These are phyloP conservation scores for Citrullus colocynthis DNA, from an alignment of 306 rosid genomes.

Conservation along the genomic window DNA sequence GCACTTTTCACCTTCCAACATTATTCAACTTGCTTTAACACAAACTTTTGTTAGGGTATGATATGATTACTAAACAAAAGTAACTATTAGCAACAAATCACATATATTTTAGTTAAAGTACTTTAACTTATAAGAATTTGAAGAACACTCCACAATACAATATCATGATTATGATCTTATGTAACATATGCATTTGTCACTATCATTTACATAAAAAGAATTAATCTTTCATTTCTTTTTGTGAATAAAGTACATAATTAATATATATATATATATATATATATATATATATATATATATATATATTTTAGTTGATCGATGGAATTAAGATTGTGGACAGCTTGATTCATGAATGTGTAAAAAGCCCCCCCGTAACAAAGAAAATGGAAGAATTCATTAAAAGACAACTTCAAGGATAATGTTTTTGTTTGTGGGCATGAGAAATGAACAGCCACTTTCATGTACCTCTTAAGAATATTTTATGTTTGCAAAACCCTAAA, in stretches of 20 bases:
- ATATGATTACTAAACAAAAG: not conserved
- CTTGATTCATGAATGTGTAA: slow-evolving; percentile 1
- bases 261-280: too few relatives aligned
- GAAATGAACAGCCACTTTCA: not conserved
- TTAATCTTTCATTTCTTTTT: not conserved
- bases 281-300: too few relatives aligned
- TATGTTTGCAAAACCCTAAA: not conserved
- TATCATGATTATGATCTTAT: too few relatives aligned
- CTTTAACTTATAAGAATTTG: too few relatives aligned
- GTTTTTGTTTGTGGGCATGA: not conserved
- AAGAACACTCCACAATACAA: too few relatives aligned
- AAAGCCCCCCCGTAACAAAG: not conserved
- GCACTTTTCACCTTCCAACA: too few relatives aligned
- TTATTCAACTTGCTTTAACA: too few relatives aligned
- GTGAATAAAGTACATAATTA: not conserved
- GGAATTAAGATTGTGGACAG: not conserved
- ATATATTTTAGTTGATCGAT: not conserved
- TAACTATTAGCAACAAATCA: not conserved
- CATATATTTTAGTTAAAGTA: too few relatives aligned
- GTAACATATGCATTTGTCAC: not conserved
- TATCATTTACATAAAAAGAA: not conserved
- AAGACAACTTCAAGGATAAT: not conserved
- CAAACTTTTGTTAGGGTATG: too few relatives aligned
- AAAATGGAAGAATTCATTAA: slow-evolving; percentile 6
- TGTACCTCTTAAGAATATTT: not conserved